Base-by-base conservation (phyloP, 208 protist species). In the Crithidia mellificae region DNA sequence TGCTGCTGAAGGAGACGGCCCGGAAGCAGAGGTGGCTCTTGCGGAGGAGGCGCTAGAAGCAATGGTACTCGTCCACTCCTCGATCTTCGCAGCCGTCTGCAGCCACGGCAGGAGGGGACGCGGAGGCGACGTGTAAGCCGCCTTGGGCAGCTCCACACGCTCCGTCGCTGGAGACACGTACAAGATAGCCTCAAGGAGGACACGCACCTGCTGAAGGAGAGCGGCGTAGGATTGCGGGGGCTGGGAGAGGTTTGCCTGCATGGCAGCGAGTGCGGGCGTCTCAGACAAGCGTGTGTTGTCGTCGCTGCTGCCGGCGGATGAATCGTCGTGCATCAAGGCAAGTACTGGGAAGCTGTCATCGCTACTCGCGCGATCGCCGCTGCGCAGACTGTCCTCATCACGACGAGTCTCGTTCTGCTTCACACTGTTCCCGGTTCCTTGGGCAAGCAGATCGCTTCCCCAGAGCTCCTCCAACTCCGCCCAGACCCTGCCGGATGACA, bases 391-490 rank as follows among this genome's bases (percentile, higher is more conserved):
- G 6, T 43, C 11, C 2, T 22, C 27, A 8, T 32, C 12, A 25
- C 4, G 36, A 34, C 22, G 2, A 25, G 14, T 20, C 7, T 11
- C 11, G 34, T 11, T 38, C 34, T 5, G 34, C 5, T 38, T 11
- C 34, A n/a, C n/a, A n/a, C n/a, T n/a, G n/a, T n/a, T n/a, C n/a
- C n/a, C n/a, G n/a, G n/a, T n/a, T n/a, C n/a, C n/a, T n/a, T n/a
- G n/a, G n/a, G 34, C 34, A 5, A 38, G 34, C 36, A 61, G 17
- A 20, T 70, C 27, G 22, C 24, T 32, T 47, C 70, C 65, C 52
- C 55, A 58, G 30, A 77, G 47, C n/a, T 50, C 64, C 57, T 72
- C 57, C 49, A 77, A 38, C 58, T 77, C 72, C 24, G 41, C 30
- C 64, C 64, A 72, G 5, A 72, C 72, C 30, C 38, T 46, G 20